A percentile compares a stretch with the other conserved stretches of the same genome.
phyloP scores from a whole-genome alignment of 2,329 filamentous ascomycete species.

The Fusarium veterinarium region DNA sequence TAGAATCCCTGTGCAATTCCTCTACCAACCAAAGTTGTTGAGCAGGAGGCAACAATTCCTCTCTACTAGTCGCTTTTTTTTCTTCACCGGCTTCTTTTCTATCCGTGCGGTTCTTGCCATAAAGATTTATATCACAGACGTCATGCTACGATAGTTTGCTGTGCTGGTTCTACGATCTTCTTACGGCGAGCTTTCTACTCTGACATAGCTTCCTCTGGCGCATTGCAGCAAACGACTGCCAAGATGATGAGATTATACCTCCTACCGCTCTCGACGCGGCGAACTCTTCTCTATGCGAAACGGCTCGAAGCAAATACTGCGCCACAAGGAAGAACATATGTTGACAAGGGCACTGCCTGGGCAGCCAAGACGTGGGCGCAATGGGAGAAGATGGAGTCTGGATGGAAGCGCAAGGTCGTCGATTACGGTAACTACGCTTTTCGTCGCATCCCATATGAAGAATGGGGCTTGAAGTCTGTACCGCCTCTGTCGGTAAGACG shows the following conservation, averaged over 20 bases:
- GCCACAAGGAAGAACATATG: slow-evolving; percentile 59
- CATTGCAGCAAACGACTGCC: neutral
- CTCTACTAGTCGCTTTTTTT: neutral
- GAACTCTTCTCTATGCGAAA: slow-evolving; percentile 93
- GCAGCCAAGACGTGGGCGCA: slow-evolving; percentile 82
- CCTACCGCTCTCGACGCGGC: slow-evolving; percentile 89
- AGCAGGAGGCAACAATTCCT: slow-evolving; percentile 15
- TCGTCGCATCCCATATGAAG: slow-evolving; percentile 90
- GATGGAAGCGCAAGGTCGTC: slow-evolving; percentile 91
- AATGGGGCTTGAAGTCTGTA: slow-evolving; percentile 97
- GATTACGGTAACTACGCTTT: slow-evolving; percentile 87
- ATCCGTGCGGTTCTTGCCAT: slow-evolving; percentile 10
- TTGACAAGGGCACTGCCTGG: slow-evolving; percentile 77
- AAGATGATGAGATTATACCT: slow-evolving; percentile 95
- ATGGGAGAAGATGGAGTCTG: slow-evolving; percentile 86
- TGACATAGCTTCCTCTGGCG: neutral
- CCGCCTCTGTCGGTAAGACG: slow-evolving; percentile 80
- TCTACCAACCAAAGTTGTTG: slow-evolving; percentile 23
- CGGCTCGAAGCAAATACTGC: slow-evolving; percentile 70
- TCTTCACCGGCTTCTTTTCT: slow-evolving; percentile 10
- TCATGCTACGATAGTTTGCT: slow-evolving; percentile 33
- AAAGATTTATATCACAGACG: slow-evolving; percentile 13
- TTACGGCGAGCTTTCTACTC: neutral
- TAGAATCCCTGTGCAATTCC: neutral
- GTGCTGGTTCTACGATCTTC: neutral